Evolutionary conservation across 352 stramenopile genomes (phyloP), one percentile per base, ranked within the genome.

Genomic region (Lagenidium sp.): DNA sequence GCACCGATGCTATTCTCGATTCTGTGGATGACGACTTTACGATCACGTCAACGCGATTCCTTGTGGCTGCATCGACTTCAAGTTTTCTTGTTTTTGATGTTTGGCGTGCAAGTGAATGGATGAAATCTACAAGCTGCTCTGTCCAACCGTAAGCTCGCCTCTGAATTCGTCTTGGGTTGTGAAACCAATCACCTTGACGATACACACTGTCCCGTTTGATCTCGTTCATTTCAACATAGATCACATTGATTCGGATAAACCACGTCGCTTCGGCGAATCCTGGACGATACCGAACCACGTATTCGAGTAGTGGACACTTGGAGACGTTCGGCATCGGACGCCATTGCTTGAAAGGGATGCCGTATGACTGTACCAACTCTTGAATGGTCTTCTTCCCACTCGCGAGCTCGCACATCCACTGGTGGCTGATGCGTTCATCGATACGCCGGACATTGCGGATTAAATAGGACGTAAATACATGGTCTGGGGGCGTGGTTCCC

Each of bases 201-300:
- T 79, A 48, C 7, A 57, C 48, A 4, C 60, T 71, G 36, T 89
- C 78, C 0, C 76, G 71, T 55, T 87, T 79, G 32, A 91, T 82
- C 36, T 88, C 79, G 35, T 88, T 70, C 65, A 90, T 79, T 47
- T 94, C 81, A 20, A 81, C 84, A 53, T 91, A 94, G 28, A 94
- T 68, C 15, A 94, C 81, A 53, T 94, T 94, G 23, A 89, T 53
- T 3, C 71, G 72, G 23, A 89, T 69, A 49, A 86, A 90, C 81
- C 81, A 94, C 22, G 81, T 90, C 12, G 81, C 79, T 24, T 89
- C 70, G 7, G 64, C 63, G 31, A 71, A 83, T 3, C 71, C 76
- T 1, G 75, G 70, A 2, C 72, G 68, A 62, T 89, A 94, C 6
- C 57, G 64, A 22, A 87, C 70, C 15, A 94, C 72, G 47, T 70